Base-by-base conservation (phyloP, 2,329 filamentous ascomycete genomes). In the Fusarium chuoi region DNA sequence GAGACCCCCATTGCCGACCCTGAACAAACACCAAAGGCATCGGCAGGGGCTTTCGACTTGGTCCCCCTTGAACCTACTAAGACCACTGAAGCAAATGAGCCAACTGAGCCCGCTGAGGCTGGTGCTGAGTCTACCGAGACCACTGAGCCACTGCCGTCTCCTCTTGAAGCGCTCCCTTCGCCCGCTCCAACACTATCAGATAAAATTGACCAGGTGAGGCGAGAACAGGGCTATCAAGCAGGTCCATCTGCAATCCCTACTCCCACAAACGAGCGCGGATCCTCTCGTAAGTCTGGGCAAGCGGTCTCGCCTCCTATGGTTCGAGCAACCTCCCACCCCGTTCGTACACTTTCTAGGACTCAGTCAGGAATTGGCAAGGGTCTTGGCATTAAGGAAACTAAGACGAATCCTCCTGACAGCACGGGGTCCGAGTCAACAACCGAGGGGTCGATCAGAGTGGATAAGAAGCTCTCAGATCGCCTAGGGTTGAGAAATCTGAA, bases 391-490 rank as follows among this genome's bases (percentile, higher is more conserved):
- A 83, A 82, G 56, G 83, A 86, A 18, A 71, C 64, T 20, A 83
- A 70, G 71, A 65, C 73, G 65, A 82, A 71, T 70, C 79, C 65
- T 13, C 54, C 75, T 3, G 79, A 79, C 22, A 54, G 60, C 59
- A 39, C 60, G 8, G 56, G 66, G 15, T 52, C 75, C 11, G 79
- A 82, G 41, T 58, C 63, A 48, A 68, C 75, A 41, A 67, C 81
- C 7, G 85, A 86, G 48, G 82, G 83, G 14, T 82, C 84, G 28
- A 73, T 82, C 63, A 89, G 87, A 75, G 83, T 83, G 39, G 94
- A 98, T 71, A 96, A 94, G 82, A 94, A 94, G 77, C 85, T 98
- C 63, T 90, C 90, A 20, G 94, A 94, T 74, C 90, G 92, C 62
- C 84, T 95, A 18, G 91, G 91, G 2, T 83, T 96, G 4, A 87